phyloP scores from a whole-genome alignment of 2,329 filamentous ascomycete species.

The Monosporascus sp. region DNA sequence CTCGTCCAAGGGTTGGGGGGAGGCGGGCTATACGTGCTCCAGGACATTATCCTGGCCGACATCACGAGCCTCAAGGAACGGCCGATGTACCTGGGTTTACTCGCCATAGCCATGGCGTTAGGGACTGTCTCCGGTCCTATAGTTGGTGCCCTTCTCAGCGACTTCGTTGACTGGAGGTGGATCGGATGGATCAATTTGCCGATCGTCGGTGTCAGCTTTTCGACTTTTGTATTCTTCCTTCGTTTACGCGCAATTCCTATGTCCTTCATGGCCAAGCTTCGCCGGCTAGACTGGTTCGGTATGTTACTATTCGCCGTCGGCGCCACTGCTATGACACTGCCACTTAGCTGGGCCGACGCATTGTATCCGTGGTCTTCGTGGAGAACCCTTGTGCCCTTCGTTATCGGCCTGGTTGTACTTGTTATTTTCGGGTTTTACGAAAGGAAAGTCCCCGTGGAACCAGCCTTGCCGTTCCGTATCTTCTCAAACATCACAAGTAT shows the following conservation, averaged over 20 bases:
- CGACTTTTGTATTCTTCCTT: slow-evolving; percentile 46
- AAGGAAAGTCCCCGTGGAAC: slow-evolving; percentile 39
- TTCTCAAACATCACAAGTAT: slow-evolving; percentile 10
- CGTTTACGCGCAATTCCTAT: slow-evolving; percentile 42
- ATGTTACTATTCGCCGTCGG: slow-evolving; percentile 58
- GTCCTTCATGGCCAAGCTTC: slow-evolving; percentile 40
- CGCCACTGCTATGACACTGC: slow-evolving; percentile 29
- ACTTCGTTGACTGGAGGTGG: slow-evolving; percentile 53
- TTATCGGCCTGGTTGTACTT: slow-evolving; percentile 48
- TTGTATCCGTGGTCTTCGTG: slow-evolving; percentile 61
- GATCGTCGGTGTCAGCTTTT: slow-evolving; percentile 43
- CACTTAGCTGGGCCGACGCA: slow-evolving; percentile 44
- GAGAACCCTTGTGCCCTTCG: slow-evolving; percentile 57
- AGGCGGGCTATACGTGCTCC: slow-evolving; percentile 29
- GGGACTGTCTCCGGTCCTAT: slow-evolving; percentile 48
- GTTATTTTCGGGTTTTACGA: slow-evolving; percentile 51
- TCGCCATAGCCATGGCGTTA: slow-evolving; percentile 33
- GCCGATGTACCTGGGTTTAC: slow-evolving; percentile 19
- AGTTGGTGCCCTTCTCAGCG: slow-evolving; percentile 46
- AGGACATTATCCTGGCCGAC: slow-evolving; percentile 30
- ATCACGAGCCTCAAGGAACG: slow-evolving; percentile 30
- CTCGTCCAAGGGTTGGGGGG: slow-evolving; percentile 31
- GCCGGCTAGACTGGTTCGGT: slow-evolving; percentile 59
- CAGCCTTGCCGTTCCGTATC: slow-evolving; percentile 18
- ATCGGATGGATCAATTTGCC: slow-evolving; percentile 62